These are phyloP conservation scores for Candida gigantensis DNA, from an alignment of 1,139 yeast genomes.

Conservation along the genomic window DNA sequence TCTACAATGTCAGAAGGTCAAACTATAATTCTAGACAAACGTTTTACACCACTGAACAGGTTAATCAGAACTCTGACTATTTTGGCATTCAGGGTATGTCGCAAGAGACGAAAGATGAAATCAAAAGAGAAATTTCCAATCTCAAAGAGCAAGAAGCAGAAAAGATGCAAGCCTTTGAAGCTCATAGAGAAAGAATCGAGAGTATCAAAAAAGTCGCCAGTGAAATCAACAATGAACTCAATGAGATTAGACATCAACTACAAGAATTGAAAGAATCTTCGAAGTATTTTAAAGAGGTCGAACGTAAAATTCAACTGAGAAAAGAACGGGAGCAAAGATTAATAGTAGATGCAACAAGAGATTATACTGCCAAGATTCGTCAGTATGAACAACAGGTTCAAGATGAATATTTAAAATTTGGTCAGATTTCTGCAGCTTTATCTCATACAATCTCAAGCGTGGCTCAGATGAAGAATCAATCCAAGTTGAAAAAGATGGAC, in stretches of 20 bases:
- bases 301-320: conserved; percentile 22
- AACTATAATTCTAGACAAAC: conserved; percentile 58
- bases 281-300: conserved; percentile 18
- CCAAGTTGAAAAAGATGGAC: conserved; percentile 22
- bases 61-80: conserved; percentile 30
- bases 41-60: conserved; percentile 39
- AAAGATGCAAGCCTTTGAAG: conserved; percentile 7
- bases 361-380: conserved; percentile 29
- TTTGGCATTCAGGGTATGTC: conserved; percentile 50
- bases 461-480: conserved; percentile 22
- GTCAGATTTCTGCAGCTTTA: conserved; percentile 19
- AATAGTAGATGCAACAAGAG: conserved; percentile 27
- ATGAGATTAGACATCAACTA: conserved; percentile 17
- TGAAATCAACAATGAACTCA: conserved; percentile 13
- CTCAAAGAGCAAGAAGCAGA: conserved; percentile 5
- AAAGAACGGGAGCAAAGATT: conserved; percentile 27
- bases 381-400: conserved; percentile 25
- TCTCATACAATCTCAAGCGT: conserved; percentile 17
- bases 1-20: conserved; percentile 55
- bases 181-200: neutral
- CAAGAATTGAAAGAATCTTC: conserved; percentile 15
- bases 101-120: conserved; percentile 27
- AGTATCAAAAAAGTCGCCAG: too few species aligned
- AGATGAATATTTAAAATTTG: conserved; percentile 24
- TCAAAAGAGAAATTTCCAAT: conserved; percentile 15